phyloP scores from a whole-genome alignment of 176 grass and related monocot genomes.

The Rhynchospora tenuis region DNA sequence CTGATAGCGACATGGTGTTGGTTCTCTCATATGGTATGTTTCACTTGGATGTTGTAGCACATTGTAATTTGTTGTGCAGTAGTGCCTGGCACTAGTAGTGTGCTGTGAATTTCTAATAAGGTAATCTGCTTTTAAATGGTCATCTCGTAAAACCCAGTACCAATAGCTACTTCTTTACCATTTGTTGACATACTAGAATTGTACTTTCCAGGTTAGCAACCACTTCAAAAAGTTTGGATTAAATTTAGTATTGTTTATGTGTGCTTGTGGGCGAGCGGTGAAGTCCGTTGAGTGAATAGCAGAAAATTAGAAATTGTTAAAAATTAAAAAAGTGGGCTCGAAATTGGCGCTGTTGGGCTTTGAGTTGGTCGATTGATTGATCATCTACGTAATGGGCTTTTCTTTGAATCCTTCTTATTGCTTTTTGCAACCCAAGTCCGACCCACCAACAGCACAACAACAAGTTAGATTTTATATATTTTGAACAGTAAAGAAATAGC shows the following conservation, averaged over 20 bases:
- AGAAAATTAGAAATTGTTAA: too few species aligned
- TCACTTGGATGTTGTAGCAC: neutral
- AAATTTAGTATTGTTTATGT: too few species aligned
- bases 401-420: neutral
- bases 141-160: neutral
- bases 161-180: neutral
- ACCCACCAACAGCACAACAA: neutral
- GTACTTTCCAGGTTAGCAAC: neutral
- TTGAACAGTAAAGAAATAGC: neutral
- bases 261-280: too few species aligned
- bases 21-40: conserved; percentile 89
- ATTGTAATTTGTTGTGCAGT: neutral
- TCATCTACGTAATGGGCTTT: neutral
- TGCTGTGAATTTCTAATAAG: neutral
- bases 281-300: too few species aligned
- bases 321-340: neutral
- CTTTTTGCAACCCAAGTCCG: neutral
- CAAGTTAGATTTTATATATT: neutral
- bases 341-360: neutral
- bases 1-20: conserved; percentile 87
- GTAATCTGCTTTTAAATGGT: neutral
- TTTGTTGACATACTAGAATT: neutral
- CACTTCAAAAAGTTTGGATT: neutral
- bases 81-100: neutral
- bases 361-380: neutral